Evolutionary conservation across 805 yeast genomes (phyloP), one percentile per base, ranked within the genome.

Genomic region (Tetrapisispora fleetii): DNA sequence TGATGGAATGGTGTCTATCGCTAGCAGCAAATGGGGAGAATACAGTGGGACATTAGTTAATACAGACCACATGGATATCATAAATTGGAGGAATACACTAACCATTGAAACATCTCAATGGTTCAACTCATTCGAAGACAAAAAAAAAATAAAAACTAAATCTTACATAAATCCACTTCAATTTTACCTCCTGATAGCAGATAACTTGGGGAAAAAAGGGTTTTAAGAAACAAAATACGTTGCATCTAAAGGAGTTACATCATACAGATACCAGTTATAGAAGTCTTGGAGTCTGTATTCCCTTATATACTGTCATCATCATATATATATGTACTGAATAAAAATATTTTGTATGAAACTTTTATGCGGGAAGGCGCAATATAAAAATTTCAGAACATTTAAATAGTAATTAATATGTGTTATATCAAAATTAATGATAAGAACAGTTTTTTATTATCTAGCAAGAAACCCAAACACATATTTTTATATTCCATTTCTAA

Each of bases 1-100:
- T 61, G 97, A 89, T 67, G 97, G 97, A 0, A 65, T 90, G 69
- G 95, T 89, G 2, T 82, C 91, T 52, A 83, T 87, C 1, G 68
- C 72, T 37, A 84, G 93, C 50, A 70, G 95, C 1, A 77, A 76
- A 57, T 89, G 96, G 96, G 96, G 96, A 0, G 67, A 78, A 41
- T 86, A 85, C 64, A 61, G 80, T 54, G 97, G 96, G 0, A 85
- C 93, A 0, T 63, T 90, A 35, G 78, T 78, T 38, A 75, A 80
- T 53, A 87, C 84, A 2, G 96, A 89, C 65, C 97, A 89, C 66
- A 69, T 87, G 51, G 96, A 90, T 62, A 68, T 88, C 50, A 86
- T 89, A 45, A 90, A 89, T 60, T 83, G 95, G 95, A 76, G 81
- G 44, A 83, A 81, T 56, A 60, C 72, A 3, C 50, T 76, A 2